Percentiles rank a stretch among this genome's conserved stretches.
These are phyloP conservation scores for Hygrophila difformis DNA, from an alignment of 257 asterid genomes.

Conservation along the genomic window DNA sequence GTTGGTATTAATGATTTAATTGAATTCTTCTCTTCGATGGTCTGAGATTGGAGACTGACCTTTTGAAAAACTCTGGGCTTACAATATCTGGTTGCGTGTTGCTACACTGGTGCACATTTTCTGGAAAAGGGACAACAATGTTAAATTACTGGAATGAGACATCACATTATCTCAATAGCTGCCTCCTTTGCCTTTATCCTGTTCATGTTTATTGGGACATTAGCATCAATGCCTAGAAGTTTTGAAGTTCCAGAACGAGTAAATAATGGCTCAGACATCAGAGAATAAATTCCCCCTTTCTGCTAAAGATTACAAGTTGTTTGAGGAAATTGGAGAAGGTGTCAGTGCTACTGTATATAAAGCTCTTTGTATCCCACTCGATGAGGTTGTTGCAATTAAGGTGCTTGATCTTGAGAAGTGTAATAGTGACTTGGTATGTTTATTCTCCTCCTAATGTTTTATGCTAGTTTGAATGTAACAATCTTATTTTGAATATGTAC, in stretches of 20 bases:
- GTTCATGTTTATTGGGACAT: slow-evolving; percentile 21
- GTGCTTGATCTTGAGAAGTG: slow-evolving; percentile 94
- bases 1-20: slow-evolving; percentile 1
- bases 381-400: slow-evolving; percentile 84
- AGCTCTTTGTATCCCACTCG: slow-evolving; percentile 75
- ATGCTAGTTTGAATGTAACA: slow-evolving; percentile 3
- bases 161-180: slow-evolving; percentile 19
- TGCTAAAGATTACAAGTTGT: slow-evolving; percentile 58
- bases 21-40: slow-evolving; percentile 3
- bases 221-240: slow-evolving; percentile 18
- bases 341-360: slow-evolving; percentile 86
- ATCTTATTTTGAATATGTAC: too few species aligned
- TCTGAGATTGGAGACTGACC: slow-evolving; percentile 7
- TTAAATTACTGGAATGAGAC: slow-evolving; percentile 25
- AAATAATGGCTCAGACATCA: slow-evolving; percentile 38
- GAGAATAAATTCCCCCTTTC: slow-evolving; percentile 60
- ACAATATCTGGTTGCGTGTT: slow-evolving; percentile 11
- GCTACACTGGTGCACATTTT: slow-evolving; percentile 21
- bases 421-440: slow-evolving; percentile 82
- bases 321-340: slow-evolving; percentile 94
- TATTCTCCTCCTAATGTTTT: slow-evolving; percentile 14
- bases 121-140: slow-evolving; percentile 25
- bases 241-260: slow-evolving; percentile 25
- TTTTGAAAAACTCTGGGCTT: slow-evolving; percentile 5
- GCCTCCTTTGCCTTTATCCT: slow-evolving; percentile 19